These are phyloP conservation scores for Arthrobotrys musiformis DNA, from an alignment of 2,329 filamentous ascomycete genomes.

Conservation along the genomic window DNA sequence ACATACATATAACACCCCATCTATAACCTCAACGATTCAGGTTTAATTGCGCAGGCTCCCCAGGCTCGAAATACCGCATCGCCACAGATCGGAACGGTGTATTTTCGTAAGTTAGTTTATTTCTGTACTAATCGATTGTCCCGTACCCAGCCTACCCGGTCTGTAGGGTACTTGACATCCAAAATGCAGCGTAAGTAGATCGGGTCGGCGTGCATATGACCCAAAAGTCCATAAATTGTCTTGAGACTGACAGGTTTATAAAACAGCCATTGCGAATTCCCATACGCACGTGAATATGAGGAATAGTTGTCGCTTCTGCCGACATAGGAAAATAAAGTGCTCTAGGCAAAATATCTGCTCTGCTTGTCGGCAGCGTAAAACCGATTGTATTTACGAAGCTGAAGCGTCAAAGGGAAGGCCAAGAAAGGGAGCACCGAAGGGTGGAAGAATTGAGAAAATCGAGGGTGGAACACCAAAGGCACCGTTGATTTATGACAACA, in stretches of 20 bases:
- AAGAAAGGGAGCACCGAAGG: constrained; percentile 45
- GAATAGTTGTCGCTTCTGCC: constrained; percentile 57
- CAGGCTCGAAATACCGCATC: constrained; percentile 44
- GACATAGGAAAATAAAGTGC: constrained; percentile 55
- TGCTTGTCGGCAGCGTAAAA: constrained; percentile 56
- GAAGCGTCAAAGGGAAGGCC: constrained; percentile 56
- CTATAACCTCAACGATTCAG: constrained; percentile 46
- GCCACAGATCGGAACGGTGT: constrained; percentile 37
- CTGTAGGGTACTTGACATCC: constrained; percentile 43
- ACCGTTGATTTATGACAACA: no score
- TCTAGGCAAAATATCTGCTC: constrained; percentile 55
- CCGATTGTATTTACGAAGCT: constrained; percentile 56
- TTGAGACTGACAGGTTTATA: constrained; percentile 10
- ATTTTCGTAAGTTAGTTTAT: constrained; percentile 44
- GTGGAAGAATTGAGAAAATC: constrained; percentile 38
- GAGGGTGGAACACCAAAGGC: constrained; percentile 34
- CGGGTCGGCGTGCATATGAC: not conserved
- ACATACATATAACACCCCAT: constrained; percentile 55
- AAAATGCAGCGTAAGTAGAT: constrained; percentile 55
- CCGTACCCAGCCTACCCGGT: no score
- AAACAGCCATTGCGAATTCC: constrained; percentile 40
- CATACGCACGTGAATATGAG: constrained; percentile 56
- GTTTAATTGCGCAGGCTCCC: constrained; percentile 46
- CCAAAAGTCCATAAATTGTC: not conserved
- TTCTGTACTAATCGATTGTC: constrained; percentile 44